These are phyloP conservation scores for Linum tenue DNA, from an alignment of 345 rosid genomes.

Conservation along the genomic window DNA sequence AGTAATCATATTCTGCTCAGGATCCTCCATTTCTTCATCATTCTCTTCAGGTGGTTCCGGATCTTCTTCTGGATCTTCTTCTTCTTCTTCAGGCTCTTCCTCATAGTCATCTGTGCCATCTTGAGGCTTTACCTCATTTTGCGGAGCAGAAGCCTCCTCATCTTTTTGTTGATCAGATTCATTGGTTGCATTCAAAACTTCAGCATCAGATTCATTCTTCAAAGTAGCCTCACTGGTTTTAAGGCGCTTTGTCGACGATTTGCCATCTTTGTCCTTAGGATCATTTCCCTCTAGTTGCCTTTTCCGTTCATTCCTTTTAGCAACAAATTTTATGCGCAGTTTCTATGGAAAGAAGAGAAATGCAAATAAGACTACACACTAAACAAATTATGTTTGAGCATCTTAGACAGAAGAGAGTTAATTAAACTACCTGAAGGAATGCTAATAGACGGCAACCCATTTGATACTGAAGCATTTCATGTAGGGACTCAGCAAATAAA, in stretches of 20 bases:
- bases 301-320: constrained; percentile 66
- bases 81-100: constrained; percentile 52
- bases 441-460: constrained; percentile 73
- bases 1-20: neutral
- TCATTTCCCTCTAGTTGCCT: constrained; percentile 53
- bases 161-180: constrained; percentile 15
- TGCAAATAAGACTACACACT: neutral
- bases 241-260: constrained; percentile 34
- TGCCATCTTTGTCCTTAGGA: constrained; percentile 37
- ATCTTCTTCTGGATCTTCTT: constrained; percentile 58
- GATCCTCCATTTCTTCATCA: constrained; percentile 26
- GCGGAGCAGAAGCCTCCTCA: constrained; percentile 23
- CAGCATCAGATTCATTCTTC: constrained; percentile 33
- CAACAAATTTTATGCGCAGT: constrained; percentile 51
- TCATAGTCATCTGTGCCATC: constrained; percentile 33
- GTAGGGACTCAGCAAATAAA: constrained; percentile 78
- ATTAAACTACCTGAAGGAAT: constrained; percentile 66
- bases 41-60: constrained; percentile 31
- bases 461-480: constrained; percentile 93
- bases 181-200: constrained; percentile 21
- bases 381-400: neutral
- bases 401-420: constrained; percentile 5
- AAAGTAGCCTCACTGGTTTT: constrained; percentile 47
- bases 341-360: constrained; percentile 33
- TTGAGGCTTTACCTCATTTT: constrained; percentile 29